Conservation (phyloP, 768 basidiomycete species). For the Rhizopogon vesiculosus region DNA sequence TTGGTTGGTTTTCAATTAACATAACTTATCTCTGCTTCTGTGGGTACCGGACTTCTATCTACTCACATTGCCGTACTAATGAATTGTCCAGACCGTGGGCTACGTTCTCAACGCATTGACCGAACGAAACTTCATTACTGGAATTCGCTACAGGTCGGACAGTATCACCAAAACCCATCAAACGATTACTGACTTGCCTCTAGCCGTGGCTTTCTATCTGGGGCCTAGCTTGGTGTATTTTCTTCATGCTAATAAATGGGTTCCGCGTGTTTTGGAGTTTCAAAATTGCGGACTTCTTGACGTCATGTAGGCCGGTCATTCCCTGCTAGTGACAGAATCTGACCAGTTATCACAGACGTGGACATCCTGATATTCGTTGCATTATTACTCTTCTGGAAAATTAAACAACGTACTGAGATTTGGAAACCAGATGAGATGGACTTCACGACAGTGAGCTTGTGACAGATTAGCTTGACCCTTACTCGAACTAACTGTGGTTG, state of each 20-base stretch:
- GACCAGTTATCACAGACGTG: slow-evolving; percentile 23
- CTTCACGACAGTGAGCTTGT: slow-evolving; percentile 51
- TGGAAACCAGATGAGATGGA: slow-evolving; percentile 68
- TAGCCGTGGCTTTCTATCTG: slow-evolving; percentile 62
- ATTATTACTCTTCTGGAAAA: slow-evolving; percentile 19
- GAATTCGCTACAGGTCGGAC: slow-evolving; percentile 39
- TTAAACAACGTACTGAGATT: slow-evolving; percentile 12
- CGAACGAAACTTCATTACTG: slow-evolving; percentile 57
- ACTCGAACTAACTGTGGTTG: background rate
- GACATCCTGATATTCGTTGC: slow-evolving; percentile 16
- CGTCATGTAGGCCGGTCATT: slow-evolving; percentile 31
- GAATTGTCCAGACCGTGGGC: slow-evolving; percentile 49
- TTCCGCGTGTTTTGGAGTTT: slow-evolving; percentile 60
- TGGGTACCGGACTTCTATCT: slow-evolving; percentile 23
- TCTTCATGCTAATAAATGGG: slow-evolving; percentile 58
- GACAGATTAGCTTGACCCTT: background rate
- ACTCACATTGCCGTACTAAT: background rate
- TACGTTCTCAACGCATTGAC: slow-evolving; percentile 64
- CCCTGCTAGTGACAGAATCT: slow-evolving; percentile 2
- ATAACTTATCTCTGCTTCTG: slow-evolving; percentile 67
- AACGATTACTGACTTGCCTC: background rate
- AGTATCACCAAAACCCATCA: slow-evolving; percentile 22
- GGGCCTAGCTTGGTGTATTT: slow-evolving; percentile 56
- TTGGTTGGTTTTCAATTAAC: slow-evolving; percentile 61
- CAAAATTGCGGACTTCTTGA: slow-evolving; percentile 46